phyloP scores from a whole-genome alignment of 345 rosid species.

The Erodium maritimum region DNA sequence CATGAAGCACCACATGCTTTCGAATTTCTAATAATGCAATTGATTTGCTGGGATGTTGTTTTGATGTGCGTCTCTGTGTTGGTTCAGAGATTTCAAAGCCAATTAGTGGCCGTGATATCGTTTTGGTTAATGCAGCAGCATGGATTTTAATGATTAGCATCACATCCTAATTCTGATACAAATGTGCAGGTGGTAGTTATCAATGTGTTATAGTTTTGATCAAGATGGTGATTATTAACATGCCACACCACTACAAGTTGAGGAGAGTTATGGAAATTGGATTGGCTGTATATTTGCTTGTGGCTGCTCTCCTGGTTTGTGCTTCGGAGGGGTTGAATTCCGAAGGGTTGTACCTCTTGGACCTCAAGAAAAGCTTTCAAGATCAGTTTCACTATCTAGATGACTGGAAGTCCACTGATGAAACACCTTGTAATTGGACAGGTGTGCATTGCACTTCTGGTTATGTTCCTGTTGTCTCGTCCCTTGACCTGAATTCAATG shows the following conservation, averaged over 20 bases:
- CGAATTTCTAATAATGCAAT: background rate
- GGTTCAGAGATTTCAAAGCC: background rate
- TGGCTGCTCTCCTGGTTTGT: slow-evolving; percentile 27
- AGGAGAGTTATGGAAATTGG: slow-evolving; percentile 19
- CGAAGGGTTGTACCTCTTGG: slow-evolving; percentile 59
- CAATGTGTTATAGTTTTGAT: slow-evolving; percentile 3
- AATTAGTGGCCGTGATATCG: background rate
- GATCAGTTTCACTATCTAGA: slow-evolving; percentile 37
- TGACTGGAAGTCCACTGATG: slow-evolving; percentile 57
- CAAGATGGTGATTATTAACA: slow-evolving; percentile 11
- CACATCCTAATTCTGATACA: slow-evolving; percentile 6
- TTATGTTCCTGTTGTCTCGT: slow-evolving; percentile 35
- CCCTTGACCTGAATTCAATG: slow-evolving; percentile 54
- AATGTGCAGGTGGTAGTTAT: slow-evolving; percentile 16
- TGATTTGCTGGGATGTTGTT: background rate
- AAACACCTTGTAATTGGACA: slow-evolving; percentile 69
- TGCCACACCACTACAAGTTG: slow-evolving; percentile 12
- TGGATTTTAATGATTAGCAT: slow-evolving; percentile 3
- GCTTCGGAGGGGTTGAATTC: slow-evolving; percentile 41
- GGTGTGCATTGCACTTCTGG: slow-evolving; percentile 62
- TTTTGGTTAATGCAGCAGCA: background rate
- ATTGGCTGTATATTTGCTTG: slow-evolving; percentile 22
- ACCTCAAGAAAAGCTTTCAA: slow-evolving; percentile 44
- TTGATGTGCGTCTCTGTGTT: background rate
- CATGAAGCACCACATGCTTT: background rate